These are phyloP conservation scores for Erucastrum elatum DNA, from an alignment of 345 rosid species.

Conservation along the genomic window DNA sequence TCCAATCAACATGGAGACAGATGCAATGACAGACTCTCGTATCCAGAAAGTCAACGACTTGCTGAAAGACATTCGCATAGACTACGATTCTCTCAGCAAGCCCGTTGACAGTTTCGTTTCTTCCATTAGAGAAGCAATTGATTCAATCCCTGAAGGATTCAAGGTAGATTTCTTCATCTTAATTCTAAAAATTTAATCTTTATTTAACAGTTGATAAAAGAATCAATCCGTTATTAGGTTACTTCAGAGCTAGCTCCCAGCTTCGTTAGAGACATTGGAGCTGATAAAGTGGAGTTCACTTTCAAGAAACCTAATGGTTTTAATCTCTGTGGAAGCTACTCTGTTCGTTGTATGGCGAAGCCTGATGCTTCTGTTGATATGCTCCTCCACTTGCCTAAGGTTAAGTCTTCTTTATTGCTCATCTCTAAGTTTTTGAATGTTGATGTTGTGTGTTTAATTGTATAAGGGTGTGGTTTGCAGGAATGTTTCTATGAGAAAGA, in stretches of 20 bases:
- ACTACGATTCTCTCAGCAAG: conserved; percentile 28
- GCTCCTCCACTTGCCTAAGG: conserved; percentile 79
- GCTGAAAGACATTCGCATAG: conserved; percentile 30
- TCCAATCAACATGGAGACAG: conserved; percentile 20
- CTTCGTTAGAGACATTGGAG: conserved; percentile 73
- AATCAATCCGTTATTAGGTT: conserved; percentile 53
- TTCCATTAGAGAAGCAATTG: conserved; percentile 14
- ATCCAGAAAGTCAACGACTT: conserved; percentile 26
- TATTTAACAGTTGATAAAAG: background rate
- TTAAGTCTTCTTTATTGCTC: conserved; percentile 34
- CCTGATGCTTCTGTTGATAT: conserved; percentile 69
- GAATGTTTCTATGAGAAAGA: conserved; percentile 90
- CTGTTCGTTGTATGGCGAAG: conserved; percentile 57
- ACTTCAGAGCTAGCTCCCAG: conserved; percentile 58
- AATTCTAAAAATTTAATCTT: background rate
- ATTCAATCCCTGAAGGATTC: conserved; percentile 16
- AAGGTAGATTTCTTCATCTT: background rate
- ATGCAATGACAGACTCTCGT: conserved; percentile 28
- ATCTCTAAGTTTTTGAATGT: background rate
- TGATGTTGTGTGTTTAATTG: background rate
- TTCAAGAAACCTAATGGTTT: conserved; percentile 69
- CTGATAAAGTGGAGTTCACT: conserved; percentile 75
- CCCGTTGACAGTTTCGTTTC: conserved; percentile 24
- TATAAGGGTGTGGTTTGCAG: conserved; percentile 43
- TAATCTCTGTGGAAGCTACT: conserved; percentile 75